These are phyloP conservation scores for Calonectria pauciramosa DNA, from an alignment of 2,329 filamentous ascomycete genomes.

Conservation along the genomic window DNA sequence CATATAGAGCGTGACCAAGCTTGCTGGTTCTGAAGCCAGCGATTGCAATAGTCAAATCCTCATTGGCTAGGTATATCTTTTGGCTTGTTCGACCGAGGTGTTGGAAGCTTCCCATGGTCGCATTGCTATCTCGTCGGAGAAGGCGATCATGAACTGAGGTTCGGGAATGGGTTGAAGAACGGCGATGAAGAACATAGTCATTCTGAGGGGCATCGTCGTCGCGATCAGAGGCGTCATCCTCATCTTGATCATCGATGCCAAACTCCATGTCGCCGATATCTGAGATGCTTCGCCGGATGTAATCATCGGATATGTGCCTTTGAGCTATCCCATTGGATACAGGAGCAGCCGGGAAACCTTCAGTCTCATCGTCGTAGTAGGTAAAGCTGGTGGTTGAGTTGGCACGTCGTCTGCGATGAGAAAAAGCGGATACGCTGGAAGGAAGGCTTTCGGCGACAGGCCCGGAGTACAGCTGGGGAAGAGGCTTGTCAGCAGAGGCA, in stretches of 20 bases:
- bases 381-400: constrained; percentile 92
- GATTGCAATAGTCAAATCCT: constrained; percentile 94
- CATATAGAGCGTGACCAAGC: constrained; percentile 77
- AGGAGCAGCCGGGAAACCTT: constrained; percentile 50
- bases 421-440: constrained; percentile 92
- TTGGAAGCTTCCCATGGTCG: constrained; percentile 76
- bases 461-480: constrained; percentile 82
- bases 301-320: constrained; percentile 40
- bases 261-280: constrained; percentile 58
- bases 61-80: constrained; percentile 92
- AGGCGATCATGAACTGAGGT: constrained; percentile 74
- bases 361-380: constrained; percentile 80
- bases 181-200: constrained; percentile 68
- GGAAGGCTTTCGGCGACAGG: constrained; percentile 97
- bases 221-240: constrained; percentile 57
- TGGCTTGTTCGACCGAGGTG: constrained; percentile 79
- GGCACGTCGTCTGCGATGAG: constrained; percentile 83
- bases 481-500: constrained; percentile 30
- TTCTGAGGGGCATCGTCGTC: constrained; percentile 57
- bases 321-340: constrained; percentile 48
- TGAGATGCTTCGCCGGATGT: constrained; percentile 49
- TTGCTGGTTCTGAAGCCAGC: constrained; percentile 88
- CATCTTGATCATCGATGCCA: constrained; percentile 56
- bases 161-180: constrained; percentile 72
- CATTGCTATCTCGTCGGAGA: constrained; percentile 77